Conservation (phyloP, 345 rosid genomes). For the Combretum micranthum region DNA sequence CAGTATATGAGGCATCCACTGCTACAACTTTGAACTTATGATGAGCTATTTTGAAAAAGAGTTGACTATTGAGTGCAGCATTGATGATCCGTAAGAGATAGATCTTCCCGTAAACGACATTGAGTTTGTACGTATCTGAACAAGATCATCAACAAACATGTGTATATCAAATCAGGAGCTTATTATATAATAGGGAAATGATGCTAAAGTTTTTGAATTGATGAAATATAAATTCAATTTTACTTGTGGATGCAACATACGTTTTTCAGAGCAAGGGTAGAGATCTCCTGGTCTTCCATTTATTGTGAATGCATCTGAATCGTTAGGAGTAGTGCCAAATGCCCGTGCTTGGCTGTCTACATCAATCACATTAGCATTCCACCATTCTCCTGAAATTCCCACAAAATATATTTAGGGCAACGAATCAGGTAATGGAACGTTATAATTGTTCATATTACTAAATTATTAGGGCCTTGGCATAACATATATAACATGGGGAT, state of each 20-base stretch:
- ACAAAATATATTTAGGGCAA: neutral
- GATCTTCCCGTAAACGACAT: conserved; percentile 54
- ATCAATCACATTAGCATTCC: conserved; percentile 60
- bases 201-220: no score
- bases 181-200: no score
- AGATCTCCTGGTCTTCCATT: conserved; percentile 81
- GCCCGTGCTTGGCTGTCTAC: conserved; percentile 41
- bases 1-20: conserved; percentile 61
- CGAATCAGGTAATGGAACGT: no score
- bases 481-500: no score
- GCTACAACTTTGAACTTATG: conserved; percentile 76
- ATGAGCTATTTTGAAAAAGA: conserved; percentile 81
- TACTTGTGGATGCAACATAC: conserved; percentile 16
- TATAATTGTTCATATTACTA: no score
- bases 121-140: conserved; percentile 50
- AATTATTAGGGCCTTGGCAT: no score
- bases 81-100: conserved; percentile 79
- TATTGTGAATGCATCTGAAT: conserved; percentile 73
- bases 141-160: neutral
- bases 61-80: conserved; percentile 76
- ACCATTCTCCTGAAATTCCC: conserved; percentile 68
- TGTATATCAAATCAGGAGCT: no score
- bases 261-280: conserved; percentile 54
- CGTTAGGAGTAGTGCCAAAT: conserved; percentile 40
- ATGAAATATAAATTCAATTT: no score